These are phyloP conservation scores for Yamadazyma akitaensis DNA, from an alignment of 805 yeast genomes.

Conservation along the genomic window DNA sequence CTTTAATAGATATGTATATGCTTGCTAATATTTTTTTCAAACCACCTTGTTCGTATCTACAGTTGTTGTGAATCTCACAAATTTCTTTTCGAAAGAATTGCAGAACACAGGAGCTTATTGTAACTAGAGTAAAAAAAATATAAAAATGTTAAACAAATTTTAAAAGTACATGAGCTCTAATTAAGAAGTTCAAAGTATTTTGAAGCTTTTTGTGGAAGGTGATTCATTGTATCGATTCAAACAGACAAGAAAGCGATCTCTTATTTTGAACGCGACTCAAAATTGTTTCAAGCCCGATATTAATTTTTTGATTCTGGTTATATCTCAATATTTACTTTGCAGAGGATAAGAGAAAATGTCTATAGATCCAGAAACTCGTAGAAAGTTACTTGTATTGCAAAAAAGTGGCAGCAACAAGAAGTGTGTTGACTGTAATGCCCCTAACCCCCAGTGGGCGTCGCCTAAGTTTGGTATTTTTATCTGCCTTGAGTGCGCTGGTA, in stretches of 20 bases:
- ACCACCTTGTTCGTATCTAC: background rate
- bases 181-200: too few species aligned
- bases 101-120: too few species aligned
- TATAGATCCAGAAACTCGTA: slow-evolving; percentile 89
- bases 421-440: slow-evolving; percentile 92
- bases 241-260: background rate
- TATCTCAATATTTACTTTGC: background rate
- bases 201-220: too few species aligned
- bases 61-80: background rate
- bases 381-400: slow-evolving; percentile 71
- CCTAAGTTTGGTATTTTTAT: slow-evolving; percentile 97
- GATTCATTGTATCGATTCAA: too few species aligned
- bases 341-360: slow-evolving; percentile 44
- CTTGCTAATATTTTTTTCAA: background rate
- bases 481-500: slow-evolving; percentile 97
- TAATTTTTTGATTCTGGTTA: background rate
- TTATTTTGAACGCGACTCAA: slow-evolving; percentile 5
- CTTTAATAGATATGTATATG: background rate
- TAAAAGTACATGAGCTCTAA: too few species aligned
- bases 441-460: slow-evolving; percentile 99
- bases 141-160: background rate
- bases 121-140: too few species aligned
- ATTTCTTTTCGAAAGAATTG: background rate
- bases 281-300: background rate
- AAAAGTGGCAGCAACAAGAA: slow-evolving; percentile 70